Base-by-base conservation (phyloP, 2,329 filamentous ascomycete species). In the Uncinocarpus reesii region DNA sequence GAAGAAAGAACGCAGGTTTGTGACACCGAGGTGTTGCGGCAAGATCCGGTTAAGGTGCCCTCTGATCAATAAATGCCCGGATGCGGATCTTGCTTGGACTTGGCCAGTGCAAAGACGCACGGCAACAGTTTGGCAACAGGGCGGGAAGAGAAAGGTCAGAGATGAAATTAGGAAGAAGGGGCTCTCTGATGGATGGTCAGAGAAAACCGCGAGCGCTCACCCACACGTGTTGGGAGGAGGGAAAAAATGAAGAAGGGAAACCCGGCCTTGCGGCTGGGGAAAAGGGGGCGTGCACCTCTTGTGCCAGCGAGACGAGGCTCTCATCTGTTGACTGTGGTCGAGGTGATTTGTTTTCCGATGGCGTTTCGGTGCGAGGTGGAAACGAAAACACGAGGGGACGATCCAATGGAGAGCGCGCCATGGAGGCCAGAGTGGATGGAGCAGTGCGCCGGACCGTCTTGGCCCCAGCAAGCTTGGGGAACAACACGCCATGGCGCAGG, bases 301-400 rank as follows among this genome's bases (percentile, higher is more conserved):
- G 42, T 34, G 42, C 42, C 42, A 35, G 31, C 42, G 15, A 24
- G 26, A 44, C 42, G 42, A 44, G 42, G 42, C 42, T 44, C 42
- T 24, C 31, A 21, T 23, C 15, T 44, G 15, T 24, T 44, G 28
- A 29, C 11, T 6, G 36, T 8, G 11, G 11, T 40, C 31, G 13
- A n/a, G 13, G 6, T 40, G 11, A 40, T 40, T 40, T 24, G 36
- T 21, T 37, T 40, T 24, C 16, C 34, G 24, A 34, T 13, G 41
- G 28, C 24, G 40, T 16, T 34, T 29, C 18, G 29, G 23, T 20
- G 13, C 28, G 2, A n/a, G 18, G 26, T 31, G 41, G 24, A 43
- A 34, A 20, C 16, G 28, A 23, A 34, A 43, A 43, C 41, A 43
- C 41, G 41, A 43, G 41, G 8, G 7, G 26, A 4, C 34, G 41